These are phyloP conservation scores for Actinomortierella ambigua DNA, from an alignment of 371 early-diverging fungal species.

Conservation along the genomic window DNA sequence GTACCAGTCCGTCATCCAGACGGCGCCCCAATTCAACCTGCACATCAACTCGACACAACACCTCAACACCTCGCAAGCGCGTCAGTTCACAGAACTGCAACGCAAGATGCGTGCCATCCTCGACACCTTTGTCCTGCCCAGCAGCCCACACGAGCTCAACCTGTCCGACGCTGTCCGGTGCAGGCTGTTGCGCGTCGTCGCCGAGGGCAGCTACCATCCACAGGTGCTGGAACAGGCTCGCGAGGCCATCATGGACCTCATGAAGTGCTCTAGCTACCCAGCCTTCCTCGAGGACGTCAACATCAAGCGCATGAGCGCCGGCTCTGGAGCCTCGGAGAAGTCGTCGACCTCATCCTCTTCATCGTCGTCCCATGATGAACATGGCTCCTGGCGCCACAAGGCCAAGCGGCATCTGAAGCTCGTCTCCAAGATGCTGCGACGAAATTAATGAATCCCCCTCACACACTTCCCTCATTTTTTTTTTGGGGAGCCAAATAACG, in stretches of 20 bases:
- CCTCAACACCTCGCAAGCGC: constrained; percentile 30
- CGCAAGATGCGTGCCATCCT: constrained; percentile 45
- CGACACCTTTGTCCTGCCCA: constrained; percentile 44
- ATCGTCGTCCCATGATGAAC: constrained; percentile 4
- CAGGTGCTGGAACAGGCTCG: constrained; percentile 41
- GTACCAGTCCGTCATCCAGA: constrained; percentile 29
- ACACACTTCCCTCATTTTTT: no score
- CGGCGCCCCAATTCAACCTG: constrained; percentile 30
- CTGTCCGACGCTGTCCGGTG: constrained; percentile 41
- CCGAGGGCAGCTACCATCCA: constrained; percentile 40
- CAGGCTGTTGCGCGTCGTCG: constrained; percentile 25
- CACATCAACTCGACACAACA: constrained; percentile 18
- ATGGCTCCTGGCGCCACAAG: constrained; percentile 33
- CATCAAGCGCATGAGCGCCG: constrained; percentile 23
- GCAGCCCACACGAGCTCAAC: constrained; percentile 47
- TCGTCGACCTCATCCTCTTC: constrained; percentile 13
- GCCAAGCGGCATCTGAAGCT: constrained; percentile 42
- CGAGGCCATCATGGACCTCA: constrained; percentile 45
- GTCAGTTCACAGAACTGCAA: constrained; percentile 36
- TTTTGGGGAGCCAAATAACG: no score
- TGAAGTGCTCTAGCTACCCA: constrained; percentile 48
- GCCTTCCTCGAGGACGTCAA: constrained; percentile 32
- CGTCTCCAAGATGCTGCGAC: constrained; percentile 44
- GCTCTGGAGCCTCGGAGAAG: constrained; percentile 27
- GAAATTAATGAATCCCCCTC: neutral